Evolutionary conservation across 1,284 basidiomycete genomes (phyloP).

Genomic region (Fomes fomentarius): DNA sequence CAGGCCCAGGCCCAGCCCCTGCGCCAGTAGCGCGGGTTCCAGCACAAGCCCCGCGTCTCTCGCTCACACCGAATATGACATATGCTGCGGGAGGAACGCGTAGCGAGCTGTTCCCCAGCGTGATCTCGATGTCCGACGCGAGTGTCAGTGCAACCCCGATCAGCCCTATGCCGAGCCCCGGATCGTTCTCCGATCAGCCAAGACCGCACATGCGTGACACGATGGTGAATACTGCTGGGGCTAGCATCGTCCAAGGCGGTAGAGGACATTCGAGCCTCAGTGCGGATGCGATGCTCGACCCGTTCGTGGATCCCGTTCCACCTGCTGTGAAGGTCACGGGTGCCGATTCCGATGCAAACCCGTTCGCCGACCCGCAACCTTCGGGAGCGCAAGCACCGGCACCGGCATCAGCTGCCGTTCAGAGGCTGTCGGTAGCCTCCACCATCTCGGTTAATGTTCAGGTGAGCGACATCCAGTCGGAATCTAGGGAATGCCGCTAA

Average conservation of each 20-base stretch:
- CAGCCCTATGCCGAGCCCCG: slow-evolving; percentile 10
- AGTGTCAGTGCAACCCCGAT: slow-evolving; percentile 13
- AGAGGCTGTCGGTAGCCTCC: slow-evolving; percentile 6
- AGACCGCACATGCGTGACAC: slow-evolving; percentile 17
- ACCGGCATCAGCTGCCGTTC: slow-evolving; percentile 2
- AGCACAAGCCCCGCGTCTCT: not conserved
- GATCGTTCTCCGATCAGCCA: not conserved
- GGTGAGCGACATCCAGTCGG: not conserved
- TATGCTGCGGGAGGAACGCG: slow-evolving; percentile 1
- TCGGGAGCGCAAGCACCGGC: slow-evolving; percentile 5
- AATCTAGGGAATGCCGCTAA: not conserved
- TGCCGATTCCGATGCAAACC: slow-evolving; percentile 10
- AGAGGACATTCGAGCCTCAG: slow-evolving; percentile 18
- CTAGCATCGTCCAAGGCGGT: slow-evolving; percentile 12
- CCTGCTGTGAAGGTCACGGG: slow-evolving; percentile 8
- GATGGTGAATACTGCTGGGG: slow-evolving; percentile 13
- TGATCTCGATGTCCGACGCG: slow-evolving; percentile 15
- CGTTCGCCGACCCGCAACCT: slow-evolving; percentile 29
- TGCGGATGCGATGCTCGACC: slow-evolving; percentile 18
- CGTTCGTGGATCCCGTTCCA: slow-evolving; percentile 14
- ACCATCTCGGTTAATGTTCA: slow-evolving; percentile 7
- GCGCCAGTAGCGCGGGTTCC: not conserved
- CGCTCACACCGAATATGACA: not conserved
- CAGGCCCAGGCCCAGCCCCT: not conserved
- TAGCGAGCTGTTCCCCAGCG: slow-evolving; percentile 21